These are phyloP conservation scores for Populus nigra DNA, from an alignment of 345 rosid species.

Conservation along the genomic window DNA sequence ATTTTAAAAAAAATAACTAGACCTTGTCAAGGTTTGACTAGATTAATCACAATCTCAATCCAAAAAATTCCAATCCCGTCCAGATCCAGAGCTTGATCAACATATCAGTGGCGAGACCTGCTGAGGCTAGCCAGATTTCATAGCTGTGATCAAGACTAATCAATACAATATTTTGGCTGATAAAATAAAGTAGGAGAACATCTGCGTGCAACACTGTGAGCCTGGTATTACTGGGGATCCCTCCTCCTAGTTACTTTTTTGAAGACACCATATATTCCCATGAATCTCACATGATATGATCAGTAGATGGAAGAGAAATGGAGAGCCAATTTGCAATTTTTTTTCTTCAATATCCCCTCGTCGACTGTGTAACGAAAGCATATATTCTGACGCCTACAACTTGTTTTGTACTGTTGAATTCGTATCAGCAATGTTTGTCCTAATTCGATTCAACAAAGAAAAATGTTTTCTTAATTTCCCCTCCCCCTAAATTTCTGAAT, in stretches of 20 bases:
- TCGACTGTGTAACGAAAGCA: neutral
- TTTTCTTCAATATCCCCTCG: neutral
- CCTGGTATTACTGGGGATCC: neutral
- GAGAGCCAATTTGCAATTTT: neutral
- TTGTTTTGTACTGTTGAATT: neutral
- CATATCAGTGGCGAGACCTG: too few species aligned
- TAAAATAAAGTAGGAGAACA: neutral
- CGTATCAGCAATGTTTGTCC: constrained; percentile 6
- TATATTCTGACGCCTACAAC: constrained; percentile 7
- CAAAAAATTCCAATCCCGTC: too few species aligned
- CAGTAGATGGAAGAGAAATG: neutral
- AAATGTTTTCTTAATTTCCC: neutral
- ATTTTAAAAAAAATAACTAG: too few species aligned
- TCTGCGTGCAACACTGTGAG: neutral
- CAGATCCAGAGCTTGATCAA: too few species aligned
- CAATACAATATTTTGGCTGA: neutral
- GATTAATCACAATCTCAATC: too few species aligned
- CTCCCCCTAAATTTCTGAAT: neutral
- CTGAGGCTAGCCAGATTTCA: too few species aligned
- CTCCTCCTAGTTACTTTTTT: neutral
- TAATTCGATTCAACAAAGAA: neutral
- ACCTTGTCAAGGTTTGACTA: accelerated
- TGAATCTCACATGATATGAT: neutral
- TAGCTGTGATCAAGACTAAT: neutral
- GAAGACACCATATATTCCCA: neutral